Percentiles rank a stretch among this genome's conserved stretches.
Evolutionary conservation across 2,329 filamentous ascomycete genomes (phyloP).

Genomic region (Tolypocladium amazonense): DNA sequence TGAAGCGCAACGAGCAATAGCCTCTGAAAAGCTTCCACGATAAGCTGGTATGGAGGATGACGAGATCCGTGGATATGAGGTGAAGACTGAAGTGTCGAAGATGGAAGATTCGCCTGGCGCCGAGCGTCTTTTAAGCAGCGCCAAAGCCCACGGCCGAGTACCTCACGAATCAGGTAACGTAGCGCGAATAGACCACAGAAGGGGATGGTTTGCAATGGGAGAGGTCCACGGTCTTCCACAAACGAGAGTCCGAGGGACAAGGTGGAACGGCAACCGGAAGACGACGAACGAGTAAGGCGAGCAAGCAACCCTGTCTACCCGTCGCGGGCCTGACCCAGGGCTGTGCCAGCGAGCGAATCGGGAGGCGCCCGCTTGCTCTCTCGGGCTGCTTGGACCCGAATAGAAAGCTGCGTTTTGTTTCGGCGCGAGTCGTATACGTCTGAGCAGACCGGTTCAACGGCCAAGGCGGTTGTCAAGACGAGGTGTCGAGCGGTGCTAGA

Average conservation of each 20-base stretch:
- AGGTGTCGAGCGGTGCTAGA: not conserved
- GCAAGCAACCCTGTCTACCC: conserved; percentile 1
- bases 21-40: too few relatives aligned
- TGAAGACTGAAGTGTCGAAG: conserved; percentile 1
- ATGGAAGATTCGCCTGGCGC: conserved; percentile 4
- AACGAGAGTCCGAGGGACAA: not conserved
- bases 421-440: not conserved
- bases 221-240: not conserved
- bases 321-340: not conserved
- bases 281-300: conserved; percentile 2
- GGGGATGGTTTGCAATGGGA: not conserved
- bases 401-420: not conserved
- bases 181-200: not conserved
- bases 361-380: conserved; percentile 1
- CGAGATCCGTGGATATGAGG: not conserved
- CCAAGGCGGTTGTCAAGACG: not conserved
- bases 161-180: not conserved
- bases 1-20: not conserved
- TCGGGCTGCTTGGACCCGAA: not conserved
- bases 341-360: conserved; percentile 1
- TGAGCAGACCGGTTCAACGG: not conserved
- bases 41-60: not conserved
- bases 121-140: not conserved
- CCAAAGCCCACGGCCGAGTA: not conserved
- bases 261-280: conserved; percentile 1